Base-by-base conservation (phyloP, 495 filamentous ascomycete species). In the Cercophora newfieldiana region DNA sequence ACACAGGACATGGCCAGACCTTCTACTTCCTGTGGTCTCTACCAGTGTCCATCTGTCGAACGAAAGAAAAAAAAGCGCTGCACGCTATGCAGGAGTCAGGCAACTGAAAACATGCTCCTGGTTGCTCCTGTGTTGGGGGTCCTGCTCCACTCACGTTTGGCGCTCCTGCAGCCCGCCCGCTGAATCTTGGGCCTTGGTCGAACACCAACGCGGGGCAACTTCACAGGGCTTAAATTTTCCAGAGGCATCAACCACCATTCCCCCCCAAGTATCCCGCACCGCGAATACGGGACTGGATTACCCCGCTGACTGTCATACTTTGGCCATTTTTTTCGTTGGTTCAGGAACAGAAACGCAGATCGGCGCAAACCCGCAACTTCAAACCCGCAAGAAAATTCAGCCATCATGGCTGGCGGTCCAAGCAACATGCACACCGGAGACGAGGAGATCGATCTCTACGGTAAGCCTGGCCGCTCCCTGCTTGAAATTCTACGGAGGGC, bases 401-500 rank as follows among this genome's bases (percentile, higher is more conserved):
- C 68, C 26, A 78, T 21, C 68, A 83, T 83, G 81, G 69, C 70
- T 51, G 67, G 74, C 54, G 69, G 74, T 66, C 70, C 74, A 29
- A 77, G 77, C 66, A 67, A 66, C 30, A 72, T 66, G 72, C 65
- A 68, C 6, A 18, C 64, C 33, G 73, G 50, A 14, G 69, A 67
- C 44, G 86, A 86, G 49, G 83, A 87, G 56, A 67, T 87, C 59
- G 88, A 91, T 74, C 84, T 92, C 72, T 91, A 92, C 70, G 88
- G 89, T 90, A 75, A 74, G 81, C 67, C 33, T 53, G 33, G 18
- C 60, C 69, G 54, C 67, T 24, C 49, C 26, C 31, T 29, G 28
- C n/a, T 7, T 26, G 37, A 44, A 26, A 29, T 26, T 33, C 22
- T n/a, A 6, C 30, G 19, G 37, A 44, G 37, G 16, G 29, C 7